Evolutionary conservation across 2,329 filamentous ascomycete genomes (phyloP).

Genomic region (Monilinia fructicola): DNA sequence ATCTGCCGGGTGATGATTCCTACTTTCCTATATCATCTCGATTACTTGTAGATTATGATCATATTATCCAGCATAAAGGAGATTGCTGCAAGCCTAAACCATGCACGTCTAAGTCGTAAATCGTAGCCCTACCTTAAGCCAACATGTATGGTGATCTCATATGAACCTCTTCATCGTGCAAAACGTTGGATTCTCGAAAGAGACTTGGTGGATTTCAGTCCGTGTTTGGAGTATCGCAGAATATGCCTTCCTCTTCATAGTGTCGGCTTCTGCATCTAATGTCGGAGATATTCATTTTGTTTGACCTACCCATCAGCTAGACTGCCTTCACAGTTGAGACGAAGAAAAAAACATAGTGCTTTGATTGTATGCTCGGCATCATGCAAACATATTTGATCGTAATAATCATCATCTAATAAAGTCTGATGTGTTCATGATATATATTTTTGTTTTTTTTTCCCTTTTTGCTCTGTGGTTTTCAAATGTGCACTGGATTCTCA

Average conservation of each 20-base stretch:
- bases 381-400: neutral
- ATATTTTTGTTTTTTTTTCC: neutral
- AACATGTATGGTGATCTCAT: conserved; percentile 17
- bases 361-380: neutral
- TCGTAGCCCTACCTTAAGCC: conserved; percentile 3
- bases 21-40: neutral
- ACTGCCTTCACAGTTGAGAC: conserved; percentile 1
- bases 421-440: neutral
- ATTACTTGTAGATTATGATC: conserved; percentile 1
- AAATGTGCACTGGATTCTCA: conserved; percentile 12
- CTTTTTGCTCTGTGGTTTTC: neutral
- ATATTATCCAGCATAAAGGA: neutral
- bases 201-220: neutral
- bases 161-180: neutral
- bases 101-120: neutral
- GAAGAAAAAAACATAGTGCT: neutral
- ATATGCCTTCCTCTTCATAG: neutral
- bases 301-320: neutral
- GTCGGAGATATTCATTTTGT: neutral
- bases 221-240: neutral
- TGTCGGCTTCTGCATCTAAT: neutral
- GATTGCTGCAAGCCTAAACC: neutral
- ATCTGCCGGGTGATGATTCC: conserved; percentile 12
- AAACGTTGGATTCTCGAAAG: neutral
- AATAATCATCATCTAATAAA: neutral